These are phyloP conservation scores for Kodamaea restingae DNA, from an alignment of 805 yeast species.

Conservation along the genomic window DNA sequence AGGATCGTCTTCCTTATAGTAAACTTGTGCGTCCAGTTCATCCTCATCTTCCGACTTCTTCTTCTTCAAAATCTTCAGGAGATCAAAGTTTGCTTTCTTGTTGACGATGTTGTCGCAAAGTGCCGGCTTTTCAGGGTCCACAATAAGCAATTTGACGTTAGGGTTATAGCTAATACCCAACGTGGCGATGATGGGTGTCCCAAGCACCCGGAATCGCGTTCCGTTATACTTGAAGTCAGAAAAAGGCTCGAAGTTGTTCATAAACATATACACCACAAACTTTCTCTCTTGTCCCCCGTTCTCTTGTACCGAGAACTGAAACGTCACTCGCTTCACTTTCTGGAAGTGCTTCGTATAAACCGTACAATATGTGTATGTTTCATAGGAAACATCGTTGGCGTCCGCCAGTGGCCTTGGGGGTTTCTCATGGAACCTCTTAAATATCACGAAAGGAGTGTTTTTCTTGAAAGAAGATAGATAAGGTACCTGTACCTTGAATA, in stretches of 20 bases:
- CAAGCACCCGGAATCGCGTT: conserved; percentile 37
- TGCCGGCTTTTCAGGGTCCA: conserved; percentile 34
- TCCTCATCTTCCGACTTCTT: conserved; percentile 6
- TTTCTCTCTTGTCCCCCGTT: conserved; percentile 7
- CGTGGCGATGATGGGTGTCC: conserved; percentile 31
- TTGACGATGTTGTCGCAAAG: conserved; percentile 34
- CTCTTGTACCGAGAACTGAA: conserved; percentile 24
- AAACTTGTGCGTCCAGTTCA: conserved; percentile 5
- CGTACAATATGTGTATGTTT: conserved; percentile 31
- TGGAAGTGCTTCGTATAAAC: conserved; percentile 28
- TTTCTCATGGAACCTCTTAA: conserved; percentile 28
- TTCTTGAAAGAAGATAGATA: conserved; percentile 34
- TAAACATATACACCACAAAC: conserved; percentile 30
- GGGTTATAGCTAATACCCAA: conserved; percentile 30
- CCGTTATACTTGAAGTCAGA: conserved; percentile 35
- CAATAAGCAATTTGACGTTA: conserved; percentile 27
- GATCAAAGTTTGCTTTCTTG: conserved; percentile 23
- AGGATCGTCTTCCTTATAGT: conserved; percentile 5
- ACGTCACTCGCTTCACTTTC: conserved; percentile 23
- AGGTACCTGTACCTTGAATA: conserved; percentile 33
- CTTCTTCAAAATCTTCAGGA: conserved; percentile 17
- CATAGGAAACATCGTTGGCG: conserved; percentile 22
- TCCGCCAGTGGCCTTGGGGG: conserved; percentile 20
- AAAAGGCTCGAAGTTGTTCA: conserved; percentile 34
- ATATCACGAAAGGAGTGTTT: conserved; percentile 31